A percentile compares a stretch with the other conserved stretches of the same genome.
phyloP scores from a whole-genome alignment of 176 grass and related monocot genomes.

The Zizania latifolia region DNA sequence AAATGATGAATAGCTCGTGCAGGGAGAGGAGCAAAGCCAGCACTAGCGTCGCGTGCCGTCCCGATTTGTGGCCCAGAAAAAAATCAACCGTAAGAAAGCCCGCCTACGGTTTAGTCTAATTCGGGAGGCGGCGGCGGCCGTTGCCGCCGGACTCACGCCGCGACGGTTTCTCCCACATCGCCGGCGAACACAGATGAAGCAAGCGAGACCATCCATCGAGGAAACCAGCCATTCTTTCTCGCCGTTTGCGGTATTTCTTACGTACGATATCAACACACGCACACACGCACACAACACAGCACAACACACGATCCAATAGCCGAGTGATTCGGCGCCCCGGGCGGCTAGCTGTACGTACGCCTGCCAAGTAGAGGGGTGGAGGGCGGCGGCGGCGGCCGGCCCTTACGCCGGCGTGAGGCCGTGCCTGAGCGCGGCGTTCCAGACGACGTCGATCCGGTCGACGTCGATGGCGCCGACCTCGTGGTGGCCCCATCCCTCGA shows the following conservation, averaged over 20 bases:
- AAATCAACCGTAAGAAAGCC: neutral
- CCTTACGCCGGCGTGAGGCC: slow-evolving; percentile 52
- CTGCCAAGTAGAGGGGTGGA: too few relatives aligned
- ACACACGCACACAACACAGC: neutral
- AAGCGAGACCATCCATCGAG: neutral
- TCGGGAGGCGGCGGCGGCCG: too few relatives aligned
- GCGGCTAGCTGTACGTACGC: neutral
- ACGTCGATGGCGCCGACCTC: slow-evolving; percentile 92
- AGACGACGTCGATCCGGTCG: slow-evolving; percentile 78
- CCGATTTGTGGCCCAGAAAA: neutral
- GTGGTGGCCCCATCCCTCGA: slow-evolving; percentile 91
- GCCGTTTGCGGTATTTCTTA: neutral
- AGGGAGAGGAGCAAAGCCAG: too few relatives aligned
- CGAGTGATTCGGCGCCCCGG: neutral
- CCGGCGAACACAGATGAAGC: neutral
- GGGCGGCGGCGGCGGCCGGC: too few relatives aligned
- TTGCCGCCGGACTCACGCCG: too few relatives aligned
- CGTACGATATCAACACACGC: neutral
- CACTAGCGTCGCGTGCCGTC: too few relatives aligned
- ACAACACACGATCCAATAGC: neutral
- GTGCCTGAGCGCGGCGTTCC: slow-evolving; percentile 76
- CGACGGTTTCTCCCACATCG: neutral
- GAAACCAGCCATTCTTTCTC: neutral
- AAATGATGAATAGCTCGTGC: too few relatives aligned
- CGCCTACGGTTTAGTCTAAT: too few relatives aligned